phyloP scores from a whole-genome alignment of 768 basidiomycete species.

The Sporobolomyces phaffii region DNA sequence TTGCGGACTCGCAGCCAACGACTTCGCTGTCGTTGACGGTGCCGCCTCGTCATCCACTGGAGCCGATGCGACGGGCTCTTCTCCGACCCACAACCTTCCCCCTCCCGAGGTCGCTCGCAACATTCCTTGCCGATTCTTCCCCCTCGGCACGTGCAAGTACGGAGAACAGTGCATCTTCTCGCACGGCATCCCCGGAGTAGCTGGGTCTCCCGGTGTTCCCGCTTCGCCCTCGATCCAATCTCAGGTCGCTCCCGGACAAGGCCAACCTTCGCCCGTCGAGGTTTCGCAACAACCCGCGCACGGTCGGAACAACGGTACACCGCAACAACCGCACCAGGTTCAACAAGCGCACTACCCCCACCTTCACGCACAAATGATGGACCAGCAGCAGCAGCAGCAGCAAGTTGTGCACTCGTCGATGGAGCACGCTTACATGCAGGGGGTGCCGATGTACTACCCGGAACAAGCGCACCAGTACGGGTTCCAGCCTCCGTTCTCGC shows the following conservation, averaged over 20 bases:
- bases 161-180: constrained; percentile 39
- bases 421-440: constrained; percentile 12
- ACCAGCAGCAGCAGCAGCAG: neutral
- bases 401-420: neutral
- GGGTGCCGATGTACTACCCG: constrained; percentile 34
- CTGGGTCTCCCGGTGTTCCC: constrained; percentile 27
- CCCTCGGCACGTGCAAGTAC: constrained; percentile 38
- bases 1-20: neutral
- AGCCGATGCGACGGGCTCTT: neutral
- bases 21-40: neutral
- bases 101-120: constrained; percentile 38
- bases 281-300: neutral
- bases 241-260: constrained; percentile 9
- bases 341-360: neutral
- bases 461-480: constrained; percentile 22
- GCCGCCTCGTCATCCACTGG: neutral
- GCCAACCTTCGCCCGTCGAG: neutral
- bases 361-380: constrained; percentile 2
- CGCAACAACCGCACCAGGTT: constrained; percentile 3
- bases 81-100: constrained; percentile 19
- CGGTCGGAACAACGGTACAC: too few species aligned
- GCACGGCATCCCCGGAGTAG: constrained; percentile 32
- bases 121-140: constrained; percentile 41
- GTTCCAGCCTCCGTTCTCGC: constrained; percentile 27
- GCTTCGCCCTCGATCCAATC: constrained; percentile 24